These are phyloP conservation scores for Russula olivacea DNA, from an alignment of 768 basidiomycete genomes.

Conservation along the genomic window DNA sequence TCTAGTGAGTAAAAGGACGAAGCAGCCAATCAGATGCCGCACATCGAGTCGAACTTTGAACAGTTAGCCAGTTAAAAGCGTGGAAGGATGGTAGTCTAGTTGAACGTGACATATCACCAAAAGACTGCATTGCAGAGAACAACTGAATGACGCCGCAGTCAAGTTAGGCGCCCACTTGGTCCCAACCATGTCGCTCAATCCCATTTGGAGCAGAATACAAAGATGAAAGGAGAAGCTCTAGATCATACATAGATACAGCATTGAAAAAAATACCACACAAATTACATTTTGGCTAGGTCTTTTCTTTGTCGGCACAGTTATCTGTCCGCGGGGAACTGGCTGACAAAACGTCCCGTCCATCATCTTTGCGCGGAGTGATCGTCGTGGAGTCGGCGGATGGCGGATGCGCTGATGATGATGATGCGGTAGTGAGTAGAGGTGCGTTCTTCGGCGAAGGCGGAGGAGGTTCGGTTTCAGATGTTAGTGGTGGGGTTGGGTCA, in stretches of 20 bases:
- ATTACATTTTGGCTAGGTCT: not conserved
- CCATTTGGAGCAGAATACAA: not conserved
- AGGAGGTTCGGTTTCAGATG: not conserved
- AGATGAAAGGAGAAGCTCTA: conserved; percentile 16
- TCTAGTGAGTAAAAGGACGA: not conserved
- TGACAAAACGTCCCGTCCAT: not conserved
- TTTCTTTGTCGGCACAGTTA: not conserved
- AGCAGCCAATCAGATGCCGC: not conserved
- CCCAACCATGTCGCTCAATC: no score
- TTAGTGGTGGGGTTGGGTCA: conserved; percentile 1
- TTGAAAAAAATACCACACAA: conserved; percentile 2
- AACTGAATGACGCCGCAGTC: not conserved
- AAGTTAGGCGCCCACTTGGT: no score
- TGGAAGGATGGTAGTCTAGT: not conserved
- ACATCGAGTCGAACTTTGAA: conserved; percentile 8
- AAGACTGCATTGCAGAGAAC: not conserved
- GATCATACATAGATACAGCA: conserved; percentile 24
- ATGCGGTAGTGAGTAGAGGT: not conserved
- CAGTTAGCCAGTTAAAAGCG: not conserved
- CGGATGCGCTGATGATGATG: not conserved
- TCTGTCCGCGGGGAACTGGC: not conserved
- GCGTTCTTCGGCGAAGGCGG: not conserved
- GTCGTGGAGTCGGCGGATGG: not conserved
- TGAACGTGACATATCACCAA: not conserved
- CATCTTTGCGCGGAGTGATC: conserved; percentile 1